Conservation (phyloP, 306 rosid genomes). For the Quercus agrifolia region DNA sequence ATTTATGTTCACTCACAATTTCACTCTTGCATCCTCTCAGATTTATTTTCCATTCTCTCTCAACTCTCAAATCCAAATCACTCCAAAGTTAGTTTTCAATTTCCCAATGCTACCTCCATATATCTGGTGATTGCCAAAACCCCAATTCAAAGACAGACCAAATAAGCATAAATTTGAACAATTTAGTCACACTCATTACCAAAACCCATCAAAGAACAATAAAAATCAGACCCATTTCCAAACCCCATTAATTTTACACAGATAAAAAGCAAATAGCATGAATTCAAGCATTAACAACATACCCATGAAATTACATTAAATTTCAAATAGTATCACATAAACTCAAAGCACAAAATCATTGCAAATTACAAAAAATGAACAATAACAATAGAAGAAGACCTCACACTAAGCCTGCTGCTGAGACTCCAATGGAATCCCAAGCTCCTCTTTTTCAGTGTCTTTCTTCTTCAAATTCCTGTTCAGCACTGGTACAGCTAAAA, state of each 20-base stretch:
- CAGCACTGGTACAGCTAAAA: constrained; percentile 59
- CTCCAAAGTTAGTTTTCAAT: background rate
- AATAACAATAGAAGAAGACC: constrained; percentile 4
- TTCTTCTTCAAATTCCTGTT: constrained; percentile 21
- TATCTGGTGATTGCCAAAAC: background rate
- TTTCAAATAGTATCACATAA: background rate
- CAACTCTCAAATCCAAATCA: background rate
- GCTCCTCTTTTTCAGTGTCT: constrained; percentile 10
- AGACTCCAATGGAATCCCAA: constrained; percentile 73
- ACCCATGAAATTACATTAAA: constrained; percentile 23
- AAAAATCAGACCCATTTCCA: background rate
- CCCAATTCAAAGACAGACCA: background rate
- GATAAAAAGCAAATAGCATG: background rate
- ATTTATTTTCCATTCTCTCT: background rate
- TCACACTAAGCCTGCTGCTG: constrained; percentile 35
- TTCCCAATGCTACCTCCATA: background rate
- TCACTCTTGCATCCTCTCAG: background rate
- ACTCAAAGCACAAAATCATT: background rate
- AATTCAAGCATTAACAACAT: background rate
- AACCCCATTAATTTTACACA: background rate
- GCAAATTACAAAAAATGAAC: constrained; percentile 9
- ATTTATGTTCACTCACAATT: background rate
- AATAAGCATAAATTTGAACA: background rate
- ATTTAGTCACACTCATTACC: background rate
- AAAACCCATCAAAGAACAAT: background rate